phyloP scores from a whole-genome alignment of 2,329 filamentous ascomycete genomes.

The Penicillium sp. region DNA sequence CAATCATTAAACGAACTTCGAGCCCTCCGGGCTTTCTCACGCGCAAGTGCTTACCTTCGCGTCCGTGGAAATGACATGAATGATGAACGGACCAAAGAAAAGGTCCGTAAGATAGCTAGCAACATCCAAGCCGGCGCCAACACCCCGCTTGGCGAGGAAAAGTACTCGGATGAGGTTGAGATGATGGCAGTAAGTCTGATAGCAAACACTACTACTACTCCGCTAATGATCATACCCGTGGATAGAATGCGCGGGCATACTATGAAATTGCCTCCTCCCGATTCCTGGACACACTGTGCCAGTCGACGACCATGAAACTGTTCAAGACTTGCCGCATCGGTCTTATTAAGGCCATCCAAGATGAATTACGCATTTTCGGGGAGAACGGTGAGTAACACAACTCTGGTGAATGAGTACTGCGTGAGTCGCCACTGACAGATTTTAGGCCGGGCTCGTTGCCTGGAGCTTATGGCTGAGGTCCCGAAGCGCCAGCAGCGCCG shows the following conservation, averaged over 20 bases:
- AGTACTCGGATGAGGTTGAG: slow-evolving; percentile 38
- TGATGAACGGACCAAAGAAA: slow-evolving; percentile 15
- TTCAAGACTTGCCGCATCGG: slow-evolving; percentile 38
- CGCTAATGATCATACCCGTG: slow-evolving; percentile 8
- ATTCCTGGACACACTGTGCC: slow-evolving; percentile 42
- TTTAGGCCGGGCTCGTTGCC: slow-evolving; percentile 36
- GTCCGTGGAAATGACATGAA: slow-evolving; percentile 11
- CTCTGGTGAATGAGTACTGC: not conserved
- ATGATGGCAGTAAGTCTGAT: slow-evolving; percentile 44
- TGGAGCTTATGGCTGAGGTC: slow-evolving; percentile 41
- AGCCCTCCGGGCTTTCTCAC: slow-evolving; percentile 18
- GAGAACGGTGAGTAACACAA: slow-evolving; percentile 31
- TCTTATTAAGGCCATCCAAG: slow-evolving; percentile 32
- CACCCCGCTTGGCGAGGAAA: slow-evolving; percentile 31
- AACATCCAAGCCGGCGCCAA: slow-evolving; percentile 9
- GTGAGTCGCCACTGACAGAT: not conserved
- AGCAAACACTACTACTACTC: not conserved
- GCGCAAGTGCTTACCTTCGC: slow-evolving; percentile 18
- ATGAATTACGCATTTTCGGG: slow-evolving; percentile 30
- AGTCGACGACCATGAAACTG: slow-evolving; percentile 38
- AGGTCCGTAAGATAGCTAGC: slow-evolving; percentile 24
- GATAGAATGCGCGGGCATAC: slow-evolving; percentile 38
- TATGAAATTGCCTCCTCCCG: slow-evolving; percentile 43
- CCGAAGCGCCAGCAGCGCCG: slow-evolving; percentile 36
- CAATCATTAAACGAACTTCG: slow-evolving; percentile 14